Base-by-base conservation (phyloP, 176 grass and related monocot species). In the Carex myosuroides region DNA sequence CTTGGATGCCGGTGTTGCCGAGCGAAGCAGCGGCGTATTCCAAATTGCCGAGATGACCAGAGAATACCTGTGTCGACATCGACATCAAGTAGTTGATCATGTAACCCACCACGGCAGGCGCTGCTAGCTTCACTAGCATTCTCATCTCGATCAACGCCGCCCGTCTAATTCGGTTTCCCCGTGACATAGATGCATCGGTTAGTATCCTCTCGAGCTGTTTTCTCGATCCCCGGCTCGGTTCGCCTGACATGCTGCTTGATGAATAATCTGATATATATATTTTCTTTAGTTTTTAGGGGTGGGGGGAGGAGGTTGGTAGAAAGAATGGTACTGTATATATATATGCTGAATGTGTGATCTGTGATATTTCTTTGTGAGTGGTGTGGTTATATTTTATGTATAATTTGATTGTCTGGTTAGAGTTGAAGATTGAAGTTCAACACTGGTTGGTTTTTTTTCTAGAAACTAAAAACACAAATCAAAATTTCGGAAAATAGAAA, bases 1-100 rank as follows among this genome's bases (percentile, higher is more conserved):
- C 8, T 79, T 84, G 86, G 81, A 88, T 84, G 72, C 86, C 86
- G 57, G 65, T 84, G 86, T 88, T 88, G 70, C 86, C 86, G 72
- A 88, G 86, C 52, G 81, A 70, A 21, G 86, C 75, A 26, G 86
- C 86, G 44, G 86, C 81, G 20, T 70, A 50, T 62, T 88, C 71
- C 62, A 84, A 76, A 21, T 79, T 84, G 3, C 86, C 86, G 60
- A 88, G 86, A 9, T 88, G 86, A n/a, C 86, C 86, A 21, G 81
- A 70, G 61, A 88, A 80, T 39, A 88, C 79, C 81, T 70, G 81
- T 0, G 86, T 88, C 22, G 60, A 50, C 62, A 88, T 78, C 0
- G 86, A 88, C 58, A 88, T 76, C 8, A 84, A 16, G 29, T 72
- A 79, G 81, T 82, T 88, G 60, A 88, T 37, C 86, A 88, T 70